Conservation (phyloP, 1,284 basidiomycete species). For the Tilletiaria anomala region DNA sequence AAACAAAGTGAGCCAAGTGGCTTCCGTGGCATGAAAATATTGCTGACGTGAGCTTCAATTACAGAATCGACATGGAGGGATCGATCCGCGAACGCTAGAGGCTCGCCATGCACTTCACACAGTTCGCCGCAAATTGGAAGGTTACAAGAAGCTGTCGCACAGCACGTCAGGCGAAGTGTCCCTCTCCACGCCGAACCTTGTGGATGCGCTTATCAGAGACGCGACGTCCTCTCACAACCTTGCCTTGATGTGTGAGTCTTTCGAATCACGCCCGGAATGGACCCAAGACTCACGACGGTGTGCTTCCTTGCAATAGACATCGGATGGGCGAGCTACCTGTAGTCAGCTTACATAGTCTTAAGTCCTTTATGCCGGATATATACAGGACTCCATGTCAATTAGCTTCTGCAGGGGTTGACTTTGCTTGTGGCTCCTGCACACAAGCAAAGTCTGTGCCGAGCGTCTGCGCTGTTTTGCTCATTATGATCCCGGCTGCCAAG, state of each 20-base stretch:
- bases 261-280: neutral
- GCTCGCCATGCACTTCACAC: slow-evolving; percentile 31
- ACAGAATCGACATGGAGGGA: slow-evolving; percentile 1
- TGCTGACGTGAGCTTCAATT: neutral
- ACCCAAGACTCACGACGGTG: neutral
- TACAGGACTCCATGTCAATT: no score
- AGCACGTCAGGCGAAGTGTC: slow-evolving; percentile 5
- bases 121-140: slow-evolving; percentile 32
- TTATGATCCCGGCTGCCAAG: slow-evolving; percentile 12
- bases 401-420: no score
- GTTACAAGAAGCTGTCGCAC: slow-evolving; percentile 2
- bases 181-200: slow-evolving; percentile 32
- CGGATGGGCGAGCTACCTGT: slow-evolving; percentile 4
- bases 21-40: neutral
- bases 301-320: neutral
- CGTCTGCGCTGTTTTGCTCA: slow-evolving; percentile 5
- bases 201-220: slow-evolving; percentile 36
- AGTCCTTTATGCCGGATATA: no score
- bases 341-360: no score
- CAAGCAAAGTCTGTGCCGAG: neutral
- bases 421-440: no score
- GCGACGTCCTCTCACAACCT: slow-evolving; percentile 26
- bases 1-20: neutral
- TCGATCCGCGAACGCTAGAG: slow-evolving; percentile 22
- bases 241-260: slow-evolving; percentile 25